Base-by-base conservation (phyloP, 2,329 filamentous ascomycete species). In the Hypoxylon sp. region DNA sequence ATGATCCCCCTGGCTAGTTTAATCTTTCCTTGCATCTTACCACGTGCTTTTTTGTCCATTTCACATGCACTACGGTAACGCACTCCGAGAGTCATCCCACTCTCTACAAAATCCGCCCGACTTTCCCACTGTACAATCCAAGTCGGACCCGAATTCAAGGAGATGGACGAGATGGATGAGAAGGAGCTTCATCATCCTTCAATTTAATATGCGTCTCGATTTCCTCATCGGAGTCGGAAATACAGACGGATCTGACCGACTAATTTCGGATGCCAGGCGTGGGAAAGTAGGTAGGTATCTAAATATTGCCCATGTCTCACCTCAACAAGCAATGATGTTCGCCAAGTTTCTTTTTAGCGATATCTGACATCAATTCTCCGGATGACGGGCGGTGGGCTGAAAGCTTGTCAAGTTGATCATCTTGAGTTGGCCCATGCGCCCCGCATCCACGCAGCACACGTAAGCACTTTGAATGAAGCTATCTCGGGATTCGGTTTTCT, bases 231-330 rank as follows among this genome's bases (percentile, higher is more conserved):
- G 11, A 29, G 3, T 21, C 30, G 32, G 23, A 43, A 48, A 48
- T 43, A 54, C 30, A 56, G 3, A 11, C 30, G 61, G 29, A 61
- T 30, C 12, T 27, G 30, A 34, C 41, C 53, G 43, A 53, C 50
- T 47, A 53, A 39, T 53, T 58, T 45, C 37, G 41, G n/a, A 53
- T 51, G 29, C 21, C n/a, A 45, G 43, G 32, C 21, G 8, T 5
- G 29, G 16, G 34, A 64, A 29, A 30, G 2, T n/a, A n/a, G 16
- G 34, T 59, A 29, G 25, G 2, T n/a, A n/a, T 30, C 21, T n/a
- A 3, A 55, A n/a, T 63, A 66, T 66, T 66, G 48, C 11, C 16
- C 23, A 9, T 67, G 64, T 67, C 61, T 67, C 53, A 67, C 61
- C 50, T 23, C 2, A 58, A 58, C 30, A 2, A 64, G 46, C 14